Evolutionary conservation across 352 stramenopile genomes (phyloP), one percentile per base, ranked within the genome.

Genomic region (Elongisporangium senticosum): DNA sequence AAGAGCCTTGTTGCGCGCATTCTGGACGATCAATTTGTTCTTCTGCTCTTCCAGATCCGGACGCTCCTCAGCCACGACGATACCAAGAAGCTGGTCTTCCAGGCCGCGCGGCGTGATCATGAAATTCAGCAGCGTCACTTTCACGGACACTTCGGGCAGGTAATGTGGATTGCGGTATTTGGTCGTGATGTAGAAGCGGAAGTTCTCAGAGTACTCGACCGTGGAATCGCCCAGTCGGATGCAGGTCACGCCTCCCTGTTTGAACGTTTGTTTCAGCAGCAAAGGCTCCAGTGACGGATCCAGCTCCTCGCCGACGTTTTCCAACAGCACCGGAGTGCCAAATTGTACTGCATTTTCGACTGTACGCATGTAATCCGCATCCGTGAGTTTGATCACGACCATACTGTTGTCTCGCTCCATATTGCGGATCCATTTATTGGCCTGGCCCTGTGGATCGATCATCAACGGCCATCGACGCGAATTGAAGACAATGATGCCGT

Each of bases 401-500:
- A 98, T 76, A 53, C 93, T 83, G 39, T 87, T 87, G 5, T 91
- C 77, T 43, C 86, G 83, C 59, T 98, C 93, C 86, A 98, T 97
- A 51, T 97, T 98, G 17, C 90, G 86, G 49, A 98, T 95, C 95
- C 95, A 98, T 67, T 97, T 97, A 65, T 98, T 97, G 0, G 92
- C 93, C 63, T 98, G 93, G 0, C 92, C 91, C 53, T 98, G 93
- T 1, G 95, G 95, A 53, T 98, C 95, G 51, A 98, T 98, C 87
- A 98, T 96, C 13, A 98, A 63, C 10, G 95, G 95, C 95, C 95
- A 98, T 13, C 95, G 83, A 14, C 93, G 72, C 10, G 93, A 91
- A 61, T 97, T 98, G 60, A 98, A 98, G 11, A 97, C 79, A 17
- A 98, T 86, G 56, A 98, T 98, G 20, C 87, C 95, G 55, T 98